These are phyloP conservation scores for Amanita brunnescens DNA, from an alignment of 768 basidiomycete species.

Conservation along the genomic window DNA sequence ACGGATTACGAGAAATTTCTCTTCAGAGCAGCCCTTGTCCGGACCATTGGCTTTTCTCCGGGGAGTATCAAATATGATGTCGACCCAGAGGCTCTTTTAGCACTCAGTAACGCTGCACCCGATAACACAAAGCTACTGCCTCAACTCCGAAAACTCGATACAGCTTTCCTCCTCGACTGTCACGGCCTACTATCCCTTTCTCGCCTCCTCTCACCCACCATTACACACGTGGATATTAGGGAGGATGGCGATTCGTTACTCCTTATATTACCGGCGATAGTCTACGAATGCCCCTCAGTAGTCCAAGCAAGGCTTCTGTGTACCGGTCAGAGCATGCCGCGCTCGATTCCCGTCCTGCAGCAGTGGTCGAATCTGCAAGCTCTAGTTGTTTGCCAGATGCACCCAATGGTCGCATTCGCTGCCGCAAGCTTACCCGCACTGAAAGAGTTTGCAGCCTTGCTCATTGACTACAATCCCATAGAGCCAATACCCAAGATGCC, in stretches of 20 bases:
- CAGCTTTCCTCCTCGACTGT: background rate
- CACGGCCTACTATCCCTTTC: too few species aligned
- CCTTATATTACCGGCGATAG: background rate
- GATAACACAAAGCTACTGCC: background rate
- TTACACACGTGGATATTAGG: background rate
- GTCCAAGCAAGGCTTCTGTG: background rate
- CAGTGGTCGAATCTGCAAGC: background rate
- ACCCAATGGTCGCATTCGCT: background rate
- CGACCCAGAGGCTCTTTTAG: background rate
- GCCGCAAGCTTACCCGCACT: background rate
- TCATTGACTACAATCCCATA: background rate
- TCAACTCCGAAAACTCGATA: background rate
- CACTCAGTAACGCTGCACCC: background rate
- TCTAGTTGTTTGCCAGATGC: background rate
- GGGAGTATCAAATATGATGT: background rate
- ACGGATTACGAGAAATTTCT: background rate
- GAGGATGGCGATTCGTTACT: background rate
- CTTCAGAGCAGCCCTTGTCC: background rate
- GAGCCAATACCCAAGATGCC: background rate
- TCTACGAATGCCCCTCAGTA: background rate
- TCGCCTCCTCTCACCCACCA: background rate
- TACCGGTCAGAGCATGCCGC: too few species aligned
- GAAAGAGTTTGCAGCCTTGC: background rate
- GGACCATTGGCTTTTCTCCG: background rate
- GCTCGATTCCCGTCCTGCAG: background rate